Evolutionary conservation across 2,329 filamentous ascomycete genomes (phyloP).

Genomic region (Furcasterigmium furcatum): DNA sequence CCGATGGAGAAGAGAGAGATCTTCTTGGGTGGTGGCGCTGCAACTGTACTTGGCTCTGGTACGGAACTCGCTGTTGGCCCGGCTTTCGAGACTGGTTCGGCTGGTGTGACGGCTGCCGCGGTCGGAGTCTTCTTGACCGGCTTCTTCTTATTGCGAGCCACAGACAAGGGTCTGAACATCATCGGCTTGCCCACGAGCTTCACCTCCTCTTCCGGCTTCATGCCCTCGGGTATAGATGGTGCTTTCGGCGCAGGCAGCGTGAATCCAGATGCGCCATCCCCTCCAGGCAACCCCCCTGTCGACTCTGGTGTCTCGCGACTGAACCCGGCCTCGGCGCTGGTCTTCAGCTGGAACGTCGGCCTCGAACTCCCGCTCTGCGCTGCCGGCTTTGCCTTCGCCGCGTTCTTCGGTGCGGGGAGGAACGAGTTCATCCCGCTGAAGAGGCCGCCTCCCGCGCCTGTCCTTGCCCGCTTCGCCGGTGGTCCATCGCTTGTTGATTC

Average conservation of each 20-base stretch:
- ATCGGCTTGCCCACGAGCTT: constrained; percentile 75
- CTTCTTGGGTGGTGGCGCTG: constrained; percentile 39
- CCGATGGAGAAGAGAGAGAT: constrained; percentile 69
- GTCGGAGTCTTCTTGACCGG: constrained; percentile 27
- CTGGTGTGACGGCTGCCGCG: constrained; percentile 2
- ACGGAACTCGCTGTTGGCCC: constrained; percentile 13
- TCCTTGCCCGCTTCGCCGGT: constrained; percentile 69
- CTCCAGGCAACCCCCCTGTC: not conserved
- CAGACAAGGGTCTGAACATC: constrained; percentile 87
- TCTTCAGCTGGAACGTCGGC: constrained; percentile 65
- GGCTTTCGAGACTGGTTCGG: constrained; percentile 1
- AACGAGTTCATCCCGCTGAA: constrained; percentile 85
- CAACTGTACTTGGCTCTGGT: constrained; percentile 10
- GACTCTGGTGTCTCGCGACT: constrained; percentile 48
- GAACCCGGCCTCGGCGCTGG: constrained; percentile 79
- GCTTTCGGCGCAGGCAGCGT: constrained; percentile 39
- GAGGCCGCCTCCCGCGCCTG: constrained; percentile 46
- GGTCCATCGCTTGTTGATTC: constrained; percentile 44
- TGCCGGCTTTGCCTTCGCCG: constrained; percentile 30
- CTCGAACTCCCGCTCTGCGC: constrained; percentile 22
- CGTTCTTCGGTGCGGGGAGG: constrained; percentile 77
- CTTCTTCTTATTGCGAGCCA: constrained; percentile 70
- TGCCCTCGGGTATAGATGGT: constrained; percentile 50
- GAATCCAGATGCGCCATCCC: constrained; percentile 17
- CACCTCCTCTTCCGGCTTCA: constrained; percentile 59